These are phyloP conservation scores for Moricandia moricandioides DNA, from an alignment of 345 rosid species.

Conservation along the genomic window DNA sequence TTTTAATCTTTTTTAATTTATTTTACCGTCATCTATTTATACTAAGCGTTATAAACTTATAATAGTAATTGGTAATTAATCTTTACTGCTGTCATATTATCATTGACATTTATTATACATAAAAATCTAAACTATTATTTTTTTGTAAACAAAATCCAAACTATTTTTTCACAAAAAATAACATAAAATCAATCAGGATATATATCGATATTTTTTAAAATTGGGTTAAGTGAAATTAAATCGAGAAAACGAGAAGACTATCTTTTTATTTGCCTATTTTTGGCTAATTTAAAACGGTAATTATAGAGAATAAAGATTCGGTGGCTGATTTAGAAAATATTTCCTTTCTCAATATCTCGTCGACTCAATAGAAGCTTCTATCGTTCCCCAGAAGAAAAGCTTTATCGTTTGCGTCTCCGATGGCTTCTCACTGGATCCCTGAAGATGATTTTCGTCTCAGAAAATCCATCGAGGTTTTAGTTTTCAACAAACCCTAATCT, in stretches of 20 bases:
- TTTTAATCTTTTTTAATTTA: not conserved
- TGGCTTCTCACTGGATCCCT: slow-evolving; percentile 27
- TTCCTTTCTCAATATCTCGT: not conserved
- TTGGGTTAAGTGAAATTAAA: not conserved
- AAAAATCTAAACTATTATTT: not conserved
- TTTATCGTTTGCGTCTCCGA: not conserved
- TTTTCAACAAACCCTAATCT: slow-evolving; percentile 15
- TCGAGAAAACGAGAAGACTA: not conserved
- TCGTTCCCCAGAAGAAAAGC: not conserved
- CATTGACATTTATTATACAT: not conserved
- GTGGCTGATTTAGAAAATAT: slow-evolving; percentile 9
- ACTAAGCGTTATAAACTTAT: not conserved
- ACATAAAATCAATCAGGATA: not conserved
- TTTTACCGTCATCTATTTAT: not conserved
- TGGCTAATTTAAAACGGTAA: not conserved
- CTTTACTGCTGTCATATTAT: not conserved
- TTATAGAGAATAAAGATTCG: slow-evolving; percentile 3
- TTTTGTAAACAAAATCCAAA: no score
- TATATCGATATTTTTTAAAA: not conserved
- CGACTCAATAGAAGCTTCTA: not conserved
- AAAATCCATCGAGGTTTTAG: slow-evolving; percentile 29
- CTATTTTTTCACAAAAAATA: not conserved
- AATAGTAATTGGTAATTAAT: not conserved
- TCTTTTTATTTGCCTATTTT: not conserved
- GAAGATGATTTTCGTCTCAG: slow-evolving; percentile 26